Percentiles rank a stretch among this genome's conserved stretches.
These are phyloP conservation scores for Sporisorium sorghi DNA, from an alignment of 1,284 basidiomycete species.

Conservation along the genomic window DNA sequence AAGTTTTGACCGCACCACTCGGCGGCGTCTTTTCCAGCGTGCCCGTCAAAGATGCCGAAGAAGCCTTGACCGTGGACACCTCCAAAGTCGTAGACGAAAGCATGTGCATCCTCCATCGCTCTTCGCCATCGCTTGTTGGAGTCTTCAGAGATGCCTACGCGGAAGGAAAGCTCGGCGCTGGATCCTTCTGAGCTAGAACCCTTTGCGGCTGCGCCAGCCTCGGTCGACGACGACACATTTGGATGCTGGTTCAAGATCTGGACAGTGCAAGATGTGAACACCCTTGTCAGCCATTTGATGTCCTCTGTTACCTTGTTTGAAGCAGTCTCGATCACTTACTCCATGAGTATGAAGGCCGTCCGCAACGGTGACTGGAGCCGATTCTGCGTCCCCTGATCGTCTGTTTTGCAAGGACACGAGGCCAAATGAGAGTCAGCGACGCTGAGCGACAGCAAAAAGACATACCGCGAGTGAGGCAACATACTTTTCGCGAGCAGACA, in stretches of 20 bases:
- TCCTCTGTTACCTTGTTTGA: background rate
- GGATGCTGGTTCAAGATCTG: slow-evolving; percentile 51
- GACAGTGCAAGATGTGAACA: background rate
- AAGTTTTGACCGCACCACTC: slow-evolving; percentile 99
- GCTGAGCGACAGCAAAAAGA: background rate
- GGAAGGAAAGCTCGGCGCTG: slow-evolving; percentile 67
- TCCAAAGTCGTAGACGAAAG: slow-evolving; percentile 93
- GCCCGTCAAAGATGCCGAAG: slow-evolving; percentile 97
- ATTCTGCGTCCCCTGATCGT: slow-evolving; percentile 39
- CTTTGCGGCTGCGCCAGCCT: slow-evolving; percentile 7
- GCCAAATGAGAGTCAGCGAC: background rate
- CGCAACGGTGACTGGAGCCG: slow-evolving; percentile 32
- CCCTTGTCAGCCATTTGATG: background rate
- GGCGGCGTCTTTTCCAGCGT: slow-evolving; percentile 97
- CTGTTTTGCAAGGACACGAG: background rate
- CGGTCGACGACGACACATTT: slow-evolving; percentile 7
- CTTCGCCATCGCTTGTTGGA: slow-evolving; percentile 83
- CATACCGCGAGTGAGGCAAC: background rate
- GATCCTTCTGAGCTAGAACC: slow-evolving; percentile 5
- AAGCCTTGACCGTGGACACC: slow-evolving; percentile 92
- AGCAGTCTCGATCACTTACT: slow-evolving; percentile 14
- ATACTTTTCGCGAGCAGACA: slow-evolving; percentile 41
- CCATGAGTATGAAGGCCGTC: slow-evolving; percentile 36
- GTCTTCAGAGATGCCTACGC: slow-evolving; percentile 90
- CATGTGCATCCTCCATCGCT: slow-evolving; percentile 97